phyloP scores from a whole-genome alignment of 768 basidiomycete genomes.

The Boletus rubescentipes region DNA sequence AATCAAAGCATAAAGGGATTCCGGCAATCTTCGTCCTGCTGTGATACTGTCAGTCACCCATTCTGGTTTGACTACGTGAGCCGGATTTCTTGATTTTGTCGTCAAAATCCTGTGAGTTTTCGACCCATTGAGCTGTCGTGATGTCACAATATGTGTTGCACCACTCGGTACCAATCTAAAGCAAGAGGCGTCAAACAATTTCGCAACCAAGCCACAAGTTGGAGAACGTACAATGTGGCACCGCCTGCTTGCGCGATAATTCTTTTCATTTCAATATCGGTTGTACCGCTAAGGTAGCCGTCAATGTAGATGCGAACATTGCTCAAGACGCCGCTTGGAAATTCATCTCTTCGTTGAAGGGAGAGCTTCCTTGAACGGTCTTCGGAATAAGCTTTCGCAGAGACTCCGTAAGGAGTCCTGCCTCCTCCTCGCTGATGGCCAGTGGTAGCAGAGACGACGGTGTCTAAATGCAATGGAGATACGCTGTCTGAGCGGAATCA shows the following conservation, averaged over 20 bases:
- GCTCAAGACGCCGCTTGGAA: constrained; percentile 31
- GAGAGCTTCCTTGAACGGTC: constrained; percentile 48
- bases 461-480: constrained; percentile 40
- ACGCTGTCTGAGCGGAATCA: not conserved
- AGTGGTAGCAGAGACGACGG: constrained; percentile 59
- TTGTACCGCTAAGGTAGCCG: constrained; percentile 68
- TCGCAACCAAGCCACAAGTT: not conserved
- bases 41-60: constrained; percentile 72
- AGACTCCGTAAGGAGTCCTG: constrained; percentile 23
- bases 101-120: constrained; percentile 69
- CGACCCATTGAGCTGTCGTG: constrained; percentile 64
- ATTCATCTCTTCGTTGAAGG: constrained; percentile 23
- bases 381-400: constrained; percentile 39
- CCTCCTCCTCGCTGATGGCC: constrained; percentile 68
- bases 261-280: constrained; percentile 78
- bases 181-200: not conserved
- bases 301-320: constrained; percentile 64
- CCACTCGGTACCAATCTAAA: constrained; percentile 54
- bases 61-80: constrained; percentile 70
- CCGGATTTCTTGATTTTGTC: constrained; percentile 45
- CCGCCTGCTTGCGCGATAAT: constrained; percentile 69
- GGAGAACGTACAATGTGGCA: constrained; percentile 50
- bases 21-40: constrained; percentile 57
- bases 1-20: constrained; percentile 56
- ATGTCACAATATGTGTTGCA: constrained; percentile 80